Evolutionary conservation across 2,329 filamentous ascomycete genomes (phyloP).

Genomic region (Zymoseptoria pseudotritici): DNA sequence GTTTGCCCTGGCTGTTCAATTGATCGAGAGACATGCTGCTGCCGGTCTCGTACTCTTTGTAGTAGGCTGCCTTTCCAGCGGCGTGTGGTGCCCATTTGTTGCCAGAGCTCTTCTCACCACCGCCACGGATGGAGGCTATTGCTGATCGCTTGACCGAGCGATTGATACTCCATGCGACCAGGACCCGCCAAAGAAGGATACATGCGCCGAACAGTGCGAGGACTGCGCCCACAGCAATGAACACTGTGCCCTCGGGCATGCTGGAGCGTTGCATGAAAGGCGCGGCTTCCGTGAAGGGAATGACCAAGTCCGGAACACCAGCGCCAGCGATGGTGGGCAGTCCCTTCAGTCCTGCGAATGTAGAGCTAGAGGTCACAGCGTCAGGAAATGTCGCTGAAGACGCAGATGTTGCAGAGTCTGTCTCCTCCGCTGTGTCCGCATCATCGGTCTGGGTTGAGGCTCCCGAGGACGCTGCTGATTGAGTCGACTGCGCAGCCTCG

Average conservation of each 20-base stretch:
- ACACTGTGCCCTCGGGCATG: constrained; percentile 86
- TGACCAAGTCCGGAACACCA: constrained; percentile 59
- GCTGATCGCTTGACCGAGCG: constrained; percentile 82
- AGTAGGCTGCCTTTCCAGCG: constrained; percentile 21
- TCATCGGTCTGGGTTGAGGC: constrained; percentile 21
- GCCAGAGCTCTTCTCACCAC: constrained; percentile 29
- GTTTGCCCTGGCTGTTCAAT: constrained; percentile 34
- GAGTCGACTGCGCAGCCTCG: constrained; percentile 9
- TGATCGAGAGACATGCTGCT: constrained; percentile 53
- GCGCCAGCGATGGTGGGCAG: constrained; percentile 51
- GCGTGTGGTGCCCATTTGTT: constrained; percentile 5
- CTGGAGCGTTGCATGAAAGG: constrained; percentile 86
- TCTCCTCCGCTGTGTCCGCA: constrained; percentile 17
- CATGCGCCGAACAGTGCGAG: constrained; percentile 74
- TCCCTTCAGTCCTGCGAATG: constrained; percentile 29
- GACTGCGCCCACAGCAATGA: constrained; percentile 86
- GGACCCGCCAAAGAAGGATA: constrained; percentile 79
- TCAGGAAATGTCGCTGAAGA: constrained; percentile 16
- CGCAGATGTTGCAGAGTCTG: constrained; percentile 11
- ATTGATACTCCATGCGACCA: constrained; percentile 86
- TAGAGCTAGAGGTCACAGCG: constrained; percentile 20
- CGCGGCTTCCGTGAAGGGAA: constrained; percentile 76
- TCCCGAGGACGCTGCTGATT: constrained; percentile 13
- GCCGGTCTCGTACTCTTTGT: constrained; percentile 40
- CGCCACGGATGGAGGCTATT: constrained; percentile 54